Evolutionary conservation across 1,284 basidiomycete species (phyloP).

Genomic region (Puccinia hordei): DNA sequence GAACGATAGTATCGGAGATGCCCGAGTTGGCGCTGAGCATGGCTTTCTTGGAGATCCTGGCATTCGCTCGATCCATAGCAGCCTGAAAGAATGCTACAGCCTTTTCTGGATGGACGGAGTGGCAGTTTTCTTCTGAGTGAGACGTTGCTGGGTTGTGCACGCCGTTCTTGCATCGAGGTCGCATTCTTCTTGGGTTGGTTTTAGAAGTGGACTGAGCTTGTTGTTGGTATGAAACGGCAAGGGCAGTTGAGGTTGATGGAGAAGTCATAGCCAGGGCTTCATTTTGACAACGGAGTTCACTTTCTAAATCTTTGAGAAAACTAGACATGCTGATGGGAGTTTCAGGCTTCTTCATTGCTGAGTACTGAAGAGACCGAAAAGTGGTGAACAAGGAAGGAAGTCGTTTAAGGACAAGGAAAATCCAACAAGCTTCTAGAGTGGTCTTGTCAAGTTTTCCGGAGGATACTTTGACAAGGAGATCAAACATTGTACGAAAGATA

Average conservation of each 20-base stretch:
- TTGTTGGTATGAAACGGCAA: no score
- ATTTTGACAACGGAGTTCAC: neutral
- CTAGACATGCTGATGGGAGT: neutral
- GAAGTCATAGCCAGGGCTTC: neutral
- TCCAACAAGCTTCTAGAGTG: neutral
- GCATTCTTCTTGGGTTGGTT: neutral
- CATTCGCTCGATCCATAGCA: neutral
- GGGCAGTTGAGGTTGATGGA: neutral
- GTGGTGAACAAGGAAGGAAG: neutral
- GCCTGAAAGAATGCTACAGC: neutral
- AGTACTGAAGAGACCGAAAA: neutral
- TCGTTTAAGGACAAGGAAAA: slow-evolving; percentile 11
- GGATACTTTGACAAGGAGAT: neutral
- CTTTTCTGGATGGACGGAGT: neutral
- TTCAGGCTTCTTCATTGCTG: neutral
- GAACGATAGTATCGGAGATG: neutral
- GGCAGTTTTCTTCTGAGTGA: neutral
- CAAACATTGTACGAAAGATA: neutral
- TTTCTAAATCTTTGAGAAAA: neutral
- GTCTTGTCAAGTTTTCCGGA: neutral
- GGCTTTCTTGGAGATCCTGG: neutral
- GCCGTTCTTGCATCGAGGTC: neutral
- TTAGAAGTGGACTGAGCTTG: neutral
- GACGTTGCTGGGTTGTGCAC: neutral
- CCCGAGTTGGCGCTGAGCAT: neutral